Evolutionary conservation across 495 filamentous ascomycete species (phyloP), one percentile per base, ranked within the genome.

Genomic region (Podospora appendiculata): DNA sequence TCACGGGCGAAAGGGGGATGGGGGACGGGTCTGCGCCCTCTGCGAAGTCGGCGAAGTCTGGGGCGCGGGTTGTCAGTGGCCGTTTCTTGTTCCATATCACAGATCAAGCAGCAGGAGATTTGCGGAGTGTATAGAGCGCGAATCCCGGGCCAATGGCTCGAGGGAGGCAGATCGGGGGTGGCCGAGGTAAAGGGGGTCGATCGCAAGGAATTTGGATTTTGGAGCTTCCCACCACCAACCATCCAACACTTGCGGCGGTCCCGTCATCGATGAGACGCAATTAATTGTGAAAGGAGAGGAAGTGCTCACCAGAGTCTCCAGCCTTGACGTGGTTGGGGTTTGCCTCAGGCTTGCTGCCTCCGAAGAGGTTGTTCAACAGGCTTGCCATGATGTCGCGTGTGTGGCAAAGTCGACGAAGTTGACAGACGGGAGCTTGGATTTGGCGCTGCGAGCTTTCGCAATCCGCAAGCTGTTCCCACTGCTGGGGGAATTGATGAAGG

Each of bases 21-120:
- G 84, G 83, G 9, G 77, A 75, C 47, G 86, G 81, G 19, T 81
- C 76, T 54, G 86, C 78, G 54, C 79, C 84, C 63, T 79, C 79
- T 32, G 85, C 82, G 57, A 88, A 91, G 68, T 91, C 87, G 65
- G 83, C 86, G 61, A 91, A 90, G 65, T 88, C 87, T 91, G 60
- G 8, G 53, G 19, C 44, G 33, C 3, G 13, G 36, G 3, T 38
- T 13, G 36, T 38, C 13, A 38, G 36, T 8, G 32, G 32, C 16
- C 19, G 43, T 45, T 13, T 43, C 41, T 38, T 25, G 25, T 25
- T 25, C 25, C 25, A 25, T 25, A 25, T 25, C 25, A 5, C 25
- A 25, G 25, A 5, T 2, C 25, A 2, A 25, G 25, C 25, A 25
- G 25, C 2, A 25, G 5, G 25, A 25, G 25, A 25, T 25, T 25